A percentile compares a stretch with the other conserved stretches of the same genome.
Evolutionary conservation across 176 grass and related monocot genomes (phyloP).

Genomic region (Oropetium thomaeum): DNA sequence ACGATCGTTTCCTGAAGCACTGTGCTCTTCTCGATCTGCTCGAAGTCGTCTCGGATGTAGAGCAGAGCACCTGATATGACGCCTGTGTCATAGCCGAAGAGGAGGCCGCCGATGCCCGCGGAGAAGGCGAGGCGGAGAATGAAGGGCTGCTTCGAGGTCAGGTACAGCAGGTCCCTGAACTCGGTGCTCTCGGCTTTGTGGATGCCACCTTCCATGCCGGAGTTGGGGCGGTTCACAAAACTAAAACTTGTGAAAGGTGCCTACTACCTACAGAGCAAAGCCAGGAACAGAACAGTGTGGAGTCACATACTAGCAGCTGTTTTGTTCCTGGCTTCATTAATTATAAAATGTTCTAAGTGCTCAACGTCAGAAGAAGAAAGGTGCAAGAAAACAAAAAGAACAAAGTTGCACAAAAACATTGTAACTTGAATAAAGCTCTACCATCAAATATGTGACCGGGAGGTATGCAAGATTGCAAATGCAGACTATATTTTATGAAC

Average conservation of each 20-base stretch:
- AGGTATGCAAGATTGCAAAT: too few species aligned
- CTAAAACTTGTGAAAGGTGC: background rate
- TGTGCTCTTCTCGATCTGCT: conserved; percentile 65
- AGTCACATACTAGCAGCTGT: background rate
- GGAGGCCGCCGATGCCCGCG: conserved; percentile 82
- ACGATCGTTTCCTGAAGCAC: conserved; percentile 91
- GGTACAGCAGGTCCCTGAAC: conserved; percentile 69
- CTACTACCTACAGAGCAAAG: background rate
- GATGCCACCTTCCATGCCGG: background rate
- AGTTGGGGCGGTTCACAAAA: background rate
- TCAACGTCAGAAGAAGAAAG: too few species aligned
- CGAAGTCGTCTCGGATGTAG: conserved; percentile 84
- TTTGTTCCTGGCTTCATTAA: too few species aligned
- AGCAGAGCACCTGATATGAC: conserved; percentile 87
- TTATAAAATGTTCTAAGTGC: too few species aligned
- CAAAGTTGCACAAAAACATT: too few species aligned
- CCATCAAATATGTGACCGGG: too few species aligned
- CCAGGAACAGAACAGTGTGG: background rate
- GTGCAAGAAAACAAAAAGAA: too few species aligned
- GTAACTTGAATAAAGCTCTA: too few species aligned
- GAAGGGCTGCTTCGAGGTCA: conserved; percentile 77
- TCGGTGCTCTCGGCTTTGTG: conserved; percentile 46
- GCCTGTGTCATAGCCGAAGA: conserved; percentile 90
- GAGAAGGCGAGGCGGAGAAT: conserved; percentile 82
- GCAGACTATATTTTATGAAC: background rate